These are phyloP conservation scores for Backusella mclennaniae DNA, from an alignment of 192 early-diverging fungal genomes.

Conservation along the genomic window DNA sequence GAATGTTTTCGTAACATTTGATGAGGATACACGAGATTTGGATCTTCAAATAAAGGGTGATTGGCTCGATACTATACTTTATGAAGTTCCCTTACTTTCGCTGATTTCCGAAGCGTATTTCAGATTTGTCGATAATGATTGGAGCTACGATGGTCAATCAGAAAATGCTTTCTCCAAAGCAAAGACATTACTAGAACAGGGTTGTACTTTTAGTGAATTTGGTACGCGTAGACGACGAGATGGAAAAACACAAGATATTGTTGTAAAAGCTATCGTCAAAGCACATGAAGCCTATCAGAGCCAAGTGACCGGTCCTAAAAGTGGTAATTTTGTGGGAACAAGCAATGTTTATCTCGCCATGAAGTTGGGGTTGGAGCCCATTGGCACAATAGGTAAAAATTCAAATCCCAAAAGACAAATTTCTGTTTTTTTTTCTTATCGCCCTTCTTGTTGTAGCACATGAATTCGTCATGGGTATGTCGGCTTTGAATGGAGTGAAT, in stretches of 20 bases:
- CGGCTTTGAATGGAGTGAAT: constrained; percentile 56
- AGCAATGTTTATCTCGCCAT: constrained; percentile 73
- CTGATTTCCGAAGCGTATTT: constrained; percentile 71
- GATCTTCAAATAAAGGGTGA: constrained; percentile 51
- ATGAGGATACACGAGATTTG: constrained; percentile 20
- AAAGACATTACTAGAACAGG: constrained; percentile 41
- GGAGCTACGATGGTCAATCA: constrained; percentile 60
- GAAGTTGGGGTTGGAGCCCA: constrained; percentile 32
- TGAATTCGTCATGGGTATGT: constrained; percentile 75
- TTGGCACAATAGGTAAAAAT: constrained; percentile 44
- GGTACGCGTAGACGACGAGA: constrained; percentile 70
- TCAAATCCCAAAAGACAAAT: not conserved
- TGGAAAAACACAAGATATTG: constrained; percentile 61
- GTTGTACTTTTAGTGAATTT: constrained; percentile 76
- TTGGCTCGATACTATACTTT: constrained; percentile 72
- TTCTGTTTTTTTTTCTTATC: not conserved
- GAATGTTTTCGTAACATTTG: constrained; percentile 40
- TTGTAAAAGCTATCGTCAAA: constrained; percentile 44
- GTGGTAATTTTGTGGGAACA: constrained; percentile 52
- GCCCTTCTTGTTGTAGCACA: constrained; percentile 51
- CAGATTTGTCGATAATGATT: constrained; percentile 64
- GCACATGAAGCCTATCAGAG: constrained; percentile 3
- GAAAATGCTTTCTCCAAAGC: constrained; percentile 54
- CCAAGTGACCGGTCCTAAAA: constrained; percentile 14
- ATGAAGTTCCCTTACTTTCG: constrained; percentile 69